phyloP scores from a whole-genome alignment of 805 yeast genomes.

The Kluyveromyces wickerhamii region DNA sequence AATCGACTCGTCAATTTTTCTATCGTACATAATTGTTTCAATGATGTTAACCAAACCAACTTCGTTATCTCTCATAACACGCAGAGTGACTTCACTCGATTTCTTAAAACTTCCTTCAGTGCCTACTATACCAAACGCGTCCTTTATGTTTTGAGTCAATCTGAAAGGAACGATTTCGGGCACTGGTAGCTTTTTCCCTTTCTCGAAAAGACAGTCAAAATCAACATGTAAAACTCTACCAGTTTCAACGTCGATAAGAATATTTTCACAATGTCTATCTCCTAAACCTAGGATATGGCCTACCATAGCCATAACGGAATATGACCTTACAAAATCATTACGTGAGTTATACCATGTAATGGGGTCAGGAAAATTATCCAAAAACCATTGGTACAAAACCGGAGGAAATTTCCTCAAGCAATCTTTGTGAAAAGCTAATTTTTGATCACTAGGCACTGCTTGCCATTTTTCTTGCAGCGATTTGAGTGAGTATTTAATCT shows the following conservation, averaged over 20 bases:
- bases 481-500: constrained; percentile 27
- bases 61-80: constrained; percentile 67
- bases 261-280: constrained; percentile 92
- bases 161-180: constrained; percentile 97
- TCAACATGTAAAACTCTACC: constrained; percentile 91
- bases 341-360: constrained; percentile 78
- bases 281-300: constrained; percentile 93
- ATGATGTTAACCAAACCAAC: constrained; percentile 80
- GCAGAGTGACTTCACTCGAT: constrained; percentile 76
- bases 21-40: constrained; percentile 84
- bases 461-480: constrained; percentile 22
- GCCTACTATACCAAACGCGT: constrained; percentile 82
- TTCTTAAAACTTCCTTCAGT: constrained; percentile 85
- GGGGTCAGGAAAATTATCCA: constrained; percentile 85
- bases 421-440: constrained; percentile 22
- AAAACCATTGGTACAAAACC: constrained; percentile 78
- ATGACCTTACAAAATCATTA: constrained; percentile 62
- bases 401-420: constrained; percentile 43
- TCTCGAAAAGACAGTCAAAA: constrained; percentile 92
- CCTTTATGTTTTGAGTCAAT: constrained; percentile 77
- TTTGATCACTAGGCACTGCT: constrained; percentile 16
- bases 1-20: constrained; percentile 44
- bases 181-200: constrained; percentile 57
- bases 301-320: constrained; percentile 96
- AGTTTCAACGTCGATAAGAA: constrained; percentile 58